Evolutionary conservation across 805 yeast genomes (phyloP).

Genomic region (Candida dendrica): DNA sequence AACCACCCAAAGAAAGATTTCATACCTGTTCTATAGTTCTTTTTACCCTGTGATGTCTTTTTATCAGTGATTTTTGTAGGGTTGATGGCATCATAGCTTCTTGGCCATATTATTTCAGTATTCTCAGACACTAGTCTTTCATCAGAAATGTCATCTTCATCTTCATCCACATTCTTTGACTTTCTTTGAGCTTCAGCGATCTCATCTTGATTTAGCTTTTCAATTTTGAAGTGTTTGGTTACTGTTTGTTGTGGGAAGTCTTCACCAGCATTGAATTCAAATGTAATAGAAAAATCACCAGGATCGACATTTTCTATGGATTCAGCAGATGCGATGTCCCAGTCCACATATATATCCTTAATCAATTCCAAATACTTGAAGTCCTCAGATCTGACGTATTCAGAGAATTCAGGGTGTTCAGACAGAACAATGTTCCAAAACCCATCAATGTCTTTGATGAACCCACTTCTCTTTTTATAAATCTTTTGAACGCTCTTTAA

Average conservation of each 20-base stretch:
- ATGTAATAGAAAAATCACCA: slow-evolving; percentile 52
- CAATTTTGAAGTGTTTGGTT: slow-evolving; percentile 49
- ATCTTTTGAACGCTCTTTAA: slow-evolving; percentile 47
- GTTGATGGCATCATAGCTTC: slow-evolving; percentile 45
- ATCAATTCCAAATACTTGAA: slow-evolving; percentile 66
- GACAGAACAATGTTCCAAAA: slow-evolving; percentile 88
- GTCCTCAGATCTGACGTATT: slow-evolving; percentile 70
- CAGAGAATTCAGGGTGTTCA: slow-evolving; percentile 79
- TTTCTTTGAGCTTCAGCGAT: slow-evolving; percentile 10
- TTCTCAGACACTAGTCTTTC: slow-evolving; percentile 48
- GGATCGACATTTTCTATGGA: slow-evolving; percentile 32
- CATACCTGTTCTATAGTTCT: slow-evolving; percentile 62
- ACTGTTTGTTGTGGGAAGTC: slow-evolving; percentile 51
- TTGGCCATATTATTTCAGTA: slow-evolving; percentile 64
- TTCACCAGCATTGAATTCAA: slow-evolving; percentile 43
- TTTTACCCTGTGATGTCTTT: slow-evolving; percentile 48
- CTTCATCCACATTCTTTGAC: slow-evolving; percentile 12
- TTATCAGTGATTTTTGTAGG: slow-evolving; percentile 43
- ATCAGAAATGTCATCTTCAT: slow-evolving; percentile 41
- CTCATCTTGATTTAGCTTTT: slow-evolving; percentile 17
- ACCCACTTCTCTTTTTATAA: slow-evolving; percentile 47
- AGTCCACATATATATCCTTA: slow-evolving; percentile 53
- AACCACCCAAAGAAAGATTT: slow-evolving; percentile 86
- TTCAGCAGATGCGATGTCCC: slow-evolving; percentile 27
- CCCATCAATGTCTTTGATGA: slow-evolving; percentile 50